Evolutionary conservation across 345 rosid genomes (phyloP), one percentile per base, ranked within the genome.

Genomic region (Populus deltoides): DNA sequence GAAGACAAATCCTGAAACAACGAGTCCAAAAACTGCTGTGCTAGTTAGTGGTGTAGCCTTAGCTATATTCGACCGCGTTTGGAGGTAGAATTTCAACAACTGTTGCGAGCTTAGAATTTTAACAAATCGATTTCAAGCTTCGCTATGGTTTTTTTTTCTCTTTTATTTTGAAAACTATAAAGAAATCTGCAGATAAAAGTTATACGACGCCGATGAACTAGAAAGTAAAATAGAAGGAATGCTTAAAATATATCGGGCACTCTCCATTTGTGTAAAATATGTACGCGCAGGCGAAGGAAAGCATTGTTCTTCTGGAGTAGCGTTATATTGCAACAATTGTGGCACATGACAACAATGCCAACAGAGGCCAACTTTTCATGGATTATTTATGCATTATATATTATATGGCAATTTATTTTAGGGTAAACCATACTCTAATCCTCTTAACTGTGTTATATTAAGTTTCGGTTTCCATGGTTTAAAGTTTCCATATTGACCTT

Each of bases 281-380:
- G 47, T 2, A 11, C 47, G 6, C 47, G 47, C 47, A 43, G 47
- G 61, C 9, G n/a, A 22, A 55, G 59, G 25, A 7, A 22, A 55
- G 61, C 25, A 2, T 55, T 38, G 13, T 35, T 3, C 17, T 57
- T 36, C 10, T 31, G 4, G 35, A 59, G 57, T 39, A 67, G 31
- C 55, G 62, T 59, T 73, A 62, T 25, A 1, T 20, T 41, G 45
- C 35, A 53, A 15, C 77, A 71, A n/a, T n/a, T 70, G 83, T 66
- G 8, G 67, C 79, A 80, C 81, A 47, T 77, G 83, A n/a, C 9
- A 8, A 24, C 41, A 51, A 55, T 9, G 8, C 11, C 25, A 13
- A 10, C 11, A 53, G 43, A 76, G 75, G 35, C 79, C 74, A 70
- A 2, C 4, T 35, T 72, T 17, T 66, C 8, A 45, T 22, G 1